Conservation (phyloP, 2,329 filamentous ascomycete genomes). For the Cladosporium sp. region DNA sequence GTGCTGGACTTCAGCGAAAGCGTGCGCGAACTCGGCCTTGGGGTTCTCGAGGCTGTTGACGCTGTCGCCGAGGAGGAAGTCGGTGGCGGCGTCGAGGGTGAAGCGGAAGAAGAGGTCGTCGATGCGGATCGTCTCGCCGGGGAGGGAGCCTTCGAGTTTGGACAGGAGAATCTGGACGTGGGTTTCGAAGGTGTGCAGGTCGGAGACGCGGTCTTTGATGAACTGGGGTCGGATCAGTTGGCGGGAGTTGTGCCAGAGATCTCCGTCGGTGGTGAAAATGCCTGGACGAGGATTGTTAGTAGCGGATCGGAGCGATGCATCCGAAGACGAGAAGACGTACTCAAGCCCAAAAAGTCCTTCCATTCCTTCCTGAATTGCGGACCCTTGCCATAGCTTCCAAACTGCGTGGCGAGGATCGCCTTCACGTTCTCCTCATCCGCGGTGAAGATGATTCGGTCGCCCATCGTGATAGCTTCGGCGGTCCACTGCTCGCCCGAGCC, state of each 20-base stretch:
- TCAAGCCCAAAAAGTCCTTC: constrained; percentile 67
- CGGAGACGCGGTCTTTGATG: constrained; percentile 73
- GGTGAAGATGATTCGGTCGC: constrained; percentile 63
- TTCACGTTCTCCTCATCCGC: constrained; percentile 86
- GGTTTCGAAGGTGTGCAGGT: constrained; percentile 72
- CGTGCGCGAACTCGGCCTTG: constrained; percentile 65
- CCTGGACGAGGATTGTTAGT: constrained; percentile 25
- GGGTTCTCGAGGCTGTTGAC: constrained; percentile 56
- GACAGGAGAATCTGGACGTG: constrained; percentile 70
- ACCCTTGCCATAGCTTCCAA: constrained; percentile 79
- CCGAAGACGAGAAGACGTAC: constrained; percentile 53
- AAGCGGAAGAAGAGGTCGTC: constrained; percentile 76
- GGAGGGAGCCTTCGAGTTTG: constrained; percentile 43
- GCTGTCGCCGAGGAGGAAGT: constrained; percentile 75
- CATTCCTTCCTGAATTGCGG: constrained; percentile 67
- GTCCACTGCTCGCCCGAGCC: constrained; percentile 44
- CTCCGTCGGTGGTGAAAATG: constrained; percentile 67
- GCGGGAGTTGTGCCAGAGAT: constrained; percentile 72
- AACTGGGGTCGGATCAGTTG: constrained; percentile 82
- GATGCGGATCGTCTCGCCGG: constrained; percentile 57
- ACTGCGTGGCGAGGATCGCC: constrained; percentile 80
- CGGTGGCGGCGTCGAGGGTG: constrained; percentile 77
- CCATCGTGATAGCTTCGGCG: constrained; percentile 51
- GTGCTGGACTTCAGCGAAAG: constrained; percentile 73
- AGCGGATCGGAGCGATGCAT: neutral